These are phyloP conservation scores for Pseudopyrenochaeta lycopersici DNA, from an alignment of 2,329 filamentous ascomycete species.

Conservation along the genomic window DNA sequence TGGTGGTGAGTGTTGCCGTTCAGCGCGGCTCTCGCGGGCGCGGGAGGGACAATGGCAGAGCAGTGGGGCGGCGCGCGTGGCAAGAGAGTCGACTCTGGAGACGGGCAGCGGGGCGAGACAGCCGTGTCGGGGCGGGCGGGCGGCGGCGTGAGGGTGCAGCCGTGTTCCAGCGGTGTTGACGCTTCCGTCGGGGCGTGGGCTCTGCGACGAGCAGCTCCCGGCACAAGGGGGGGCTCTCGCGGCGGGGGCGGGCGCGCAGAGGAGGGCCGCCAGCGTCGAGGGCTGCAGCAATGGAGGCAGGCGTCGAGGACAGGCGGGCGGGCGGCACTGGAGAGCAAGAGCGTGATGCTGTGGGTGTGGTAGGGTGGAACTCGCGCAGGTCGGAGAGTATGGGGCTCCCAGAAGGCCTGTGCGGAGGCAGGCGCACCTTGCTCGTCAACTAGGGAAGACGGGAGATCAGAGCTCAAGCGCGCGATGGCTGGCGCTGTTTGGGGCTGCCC, in stretches of 20 bases:
- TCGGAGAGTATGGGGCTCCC: slow-evolving; percentile 5
- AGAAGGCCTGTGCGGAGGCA: slow-evolving; percentile 2
- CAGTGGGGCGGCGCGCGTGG: slow-evolving; percentile 44
- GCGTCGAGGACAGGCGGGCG: slow-evolving; percentile 6
- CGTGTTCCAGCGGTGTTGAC: slow-evolving; percentile 24
- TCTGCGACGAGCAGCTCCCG: slow-evolving; percentile 25
- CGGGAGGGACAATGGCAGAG: slow-evolving; percentile 34
- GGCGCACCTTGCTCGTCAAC: slow-evolving; percentile 11
- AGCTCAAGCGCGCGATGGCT: slow-evolving; percentile 3
- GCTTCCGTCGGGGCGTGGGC: slow-evolving; percentile 31
- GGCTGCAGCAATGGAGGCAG: slow-evolving; percentile 12
- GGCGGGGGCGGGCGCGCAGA: slow-evolving; percentile 10
- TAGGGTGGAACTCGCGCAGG: slow-evolving; percentile 11
- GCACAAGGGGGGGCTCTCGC: slow-evolving; percentile 24
- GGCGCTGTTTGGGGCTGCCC: not conserved
- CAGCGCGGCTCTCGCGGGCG: slow-evolving; percentile 42
- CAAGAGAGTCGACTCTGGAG: slow-evolving; percentile 22
- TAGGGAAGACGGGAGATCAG: slow-evolving; percentile 13
- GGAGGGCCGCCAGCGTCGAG: slow-evolving; percentile 16
- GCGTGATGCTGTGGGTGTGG: slow-evolving; percentile 16
- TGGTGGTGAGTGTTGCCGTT: slow-evolving; percentile 61
- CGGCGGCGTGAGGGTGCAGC: slow-evolving; percentile 32
- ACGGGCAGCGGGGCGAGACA: slow-evolving; percentile 25
- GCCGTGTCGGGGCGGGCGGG: slow-evolving; percentile 22
- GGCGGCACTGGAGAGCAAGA: slow-evolving; percentile 9